Percentiles rank a stretch among this genome's conserved stretches.
phyloP scores from a whole-genome alignment of 495 filamentous ascomycete species.

The Trichoderma erinaceum region DNA sequence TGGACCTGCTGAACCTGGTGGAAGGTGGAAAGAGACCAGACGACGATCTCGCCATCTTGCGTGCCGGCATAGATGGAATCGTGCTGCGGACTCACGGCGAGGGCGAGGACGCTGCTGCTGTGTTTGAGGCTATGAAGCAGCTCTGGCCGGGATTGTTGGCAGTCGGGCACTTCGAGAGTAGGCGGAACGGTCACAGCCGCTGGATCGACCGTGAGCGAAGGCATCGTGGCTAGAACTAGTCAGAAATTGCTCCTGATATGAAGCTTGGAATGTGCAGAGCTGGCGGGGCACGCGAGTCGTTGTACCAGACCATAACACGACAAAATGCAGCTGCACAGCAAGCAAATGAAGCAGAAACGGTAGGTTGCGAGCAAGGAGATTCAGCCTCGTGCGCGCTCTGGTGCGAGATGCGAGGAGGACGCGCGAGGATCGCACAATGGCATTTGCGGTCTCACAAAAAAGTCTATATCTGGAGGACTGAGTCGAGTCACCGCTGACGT shows the following conservation, averaged over 20 bases:
- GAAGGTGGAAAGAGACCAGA: constrained; percentile 84
- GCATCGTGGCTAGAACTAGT: neutral
- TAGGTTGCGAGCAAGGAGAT: neutral
- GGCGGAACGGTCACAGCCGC: neutral
- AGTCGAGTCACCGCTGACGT: neutral
- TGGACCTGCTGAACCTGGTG: constrained; percentile 68
- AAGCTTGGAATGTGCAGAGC: neutral
- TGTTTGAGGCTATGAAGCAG: constrained; percentile 65
- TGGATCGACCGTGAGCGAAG: neutral
- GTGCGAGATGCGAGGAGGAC: neutral
- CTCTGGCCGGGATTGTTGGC: constrained; percentile 33
- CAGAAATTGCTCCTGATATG: neutral
- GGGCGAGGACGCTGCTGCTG: constrained; percentile 63
- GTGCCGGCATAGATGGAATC: constrained; percentile 75
- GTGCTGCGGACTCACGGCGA: constrained; percentile 55
- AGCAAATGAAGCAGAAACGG: neutral
- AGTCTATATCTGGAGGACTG: neutral
- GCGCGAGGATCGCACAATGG: constrained; percentile 2
- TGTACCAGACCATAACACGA: neutral
- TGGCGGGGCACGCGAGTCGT: constrained; percentile 7
- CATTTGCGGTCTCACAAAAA: neutral
- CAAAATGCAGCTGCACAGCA: neutral
- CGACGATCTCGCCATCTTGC: constrained; percentile 84
- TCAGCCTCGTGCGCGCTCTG: neutral
- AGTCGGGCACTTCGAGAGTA: neutral